Percentiles rank a stretch among this genome's conserved stretches.
These are phyloP conservation scores for Candida michaelii DNA, from an alignment of 805 yeast species.

Conservation along the genomic window DNA sequence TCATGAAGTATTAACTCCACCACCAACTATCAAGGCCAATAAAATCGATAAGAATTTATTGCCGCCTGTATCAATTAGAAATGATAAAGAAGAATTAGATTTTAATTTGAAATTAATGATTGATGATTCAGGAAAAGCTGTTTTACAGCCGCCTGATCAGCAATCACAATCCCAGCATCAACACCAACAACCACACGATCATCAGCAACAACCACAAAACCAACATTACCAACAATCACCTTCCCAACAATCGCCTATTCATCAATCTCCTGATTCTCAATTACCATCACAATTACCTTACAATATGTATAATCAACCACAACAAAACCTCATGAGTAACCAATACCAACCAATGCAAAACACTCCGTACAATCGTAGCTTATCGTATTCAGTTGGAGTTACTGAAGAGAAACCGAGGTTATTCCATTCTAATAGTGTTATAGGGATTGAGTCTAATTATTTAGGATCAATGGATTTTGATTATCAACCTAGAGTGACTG, in stretches of 20 bases:
- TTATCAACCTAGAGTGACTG: slow-evolving; percentile 10
- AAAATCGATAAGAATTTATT: slow-evolving; percentile 11
- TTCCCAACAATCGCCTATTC: background rate
- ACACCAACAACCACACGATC: background rate
- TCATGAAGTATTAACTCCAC: slow-evolving; percentile 12
- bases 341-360: slow-evolving; percentile 4
- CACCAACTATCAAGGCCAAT: slow-evolving; percentile 12
- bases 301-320: background rate
- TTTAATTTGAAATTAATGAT: slow-evolving; percentile 37
- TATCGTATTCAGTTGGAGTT: slow-evolving; percentile 7
- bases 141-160: slow-evolving; percentile 18
- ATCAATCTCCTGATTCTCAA: background rate
- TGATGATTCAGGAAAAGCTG: slow-evolving; percentile 44
- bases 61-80: slow-evolving; percentile 15
- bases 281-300: background rate
- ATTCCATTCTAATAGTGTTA: slow-evolving; percentile 26
- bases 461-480: slow-evolving; percentile 14
- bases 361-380: slow-evolving; percentile 6
- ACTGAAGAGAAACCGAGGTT: slow-evolving; percentile 18
- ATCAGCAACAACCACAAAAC: background rate
- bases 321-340: slow-evolving; percentile 2
- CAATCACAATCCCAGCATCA: background rate
- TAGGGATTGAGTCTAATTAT: slow-evolving; percentile 25
- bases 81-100: slow-evolving; percentile 16
- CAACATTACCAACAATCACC: background rate